A percentile compares a stretch with the other conserved stretches of the same genome.
Evolutionary conservation across 257 asterid species (phyloP).

Genomic region (Fraxinus anomala): DNA sequence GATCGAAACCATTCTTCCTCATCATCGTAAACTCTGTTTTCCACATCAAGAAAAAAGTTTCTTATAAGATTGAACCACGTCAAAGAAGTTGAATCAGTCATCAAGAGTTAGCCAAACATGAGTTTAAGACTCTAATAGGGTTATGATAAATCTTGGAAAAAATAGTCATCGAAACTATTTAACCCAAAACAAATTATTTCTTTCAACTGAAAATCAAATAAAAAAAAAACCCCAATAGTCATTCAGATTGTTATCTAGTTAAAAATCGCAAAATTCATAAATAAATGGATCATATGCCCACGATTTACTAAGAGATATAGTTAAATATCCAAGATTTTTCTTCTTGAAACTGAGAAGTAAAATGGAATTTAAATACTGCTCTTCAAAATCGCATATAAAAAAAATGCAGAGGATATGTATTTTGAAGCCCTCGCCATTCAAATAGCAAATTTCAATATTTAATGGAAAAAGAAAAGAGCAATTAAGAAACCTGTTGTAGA

Average conservation of each 20-base stretch:
- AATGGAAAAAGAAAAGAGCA: not conserved
- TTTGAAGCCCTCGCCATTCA: not conserved
- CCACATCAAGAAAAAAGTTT: not conserved
- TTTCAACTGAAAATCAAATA: not conserved
- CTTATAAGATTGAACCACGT: not conserved
- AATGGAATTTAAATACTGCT: not conserved
- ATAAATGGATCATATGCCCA: not conserved
- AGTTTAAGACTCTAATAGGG: too few species aligned
- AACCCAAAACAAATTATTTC: not conserved
- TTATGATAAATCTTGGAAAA: not conserved
- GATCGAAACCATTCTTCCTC: constrained; percentile 94
- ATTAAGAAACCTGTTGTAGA: constrained; percentile 61
- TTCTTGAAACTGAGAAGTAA: not conserved
- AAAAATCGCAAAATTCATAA: not conserved
- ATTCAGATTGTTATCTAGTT: not conserved
- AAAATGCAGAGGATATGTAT: not conserved
- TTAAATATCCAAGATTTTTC: not conserved
- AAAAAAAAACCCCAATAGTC: too few species aligned
- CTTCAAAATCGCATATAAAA: not conserved
- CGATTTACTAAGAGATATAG: not conserved
- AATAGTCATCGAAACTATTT: not conserved
- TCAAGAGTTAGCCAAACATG: too few species aligned
- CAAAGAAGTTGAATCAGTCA: not conserved
- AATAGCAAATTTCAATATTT: not conserved
- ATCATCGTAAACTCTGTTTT: constrained; percentile 78